Evolutionary conservation across 441 rosid genomes (phyloP).

Genomic region (Euphorbia celastroides): DNA sequence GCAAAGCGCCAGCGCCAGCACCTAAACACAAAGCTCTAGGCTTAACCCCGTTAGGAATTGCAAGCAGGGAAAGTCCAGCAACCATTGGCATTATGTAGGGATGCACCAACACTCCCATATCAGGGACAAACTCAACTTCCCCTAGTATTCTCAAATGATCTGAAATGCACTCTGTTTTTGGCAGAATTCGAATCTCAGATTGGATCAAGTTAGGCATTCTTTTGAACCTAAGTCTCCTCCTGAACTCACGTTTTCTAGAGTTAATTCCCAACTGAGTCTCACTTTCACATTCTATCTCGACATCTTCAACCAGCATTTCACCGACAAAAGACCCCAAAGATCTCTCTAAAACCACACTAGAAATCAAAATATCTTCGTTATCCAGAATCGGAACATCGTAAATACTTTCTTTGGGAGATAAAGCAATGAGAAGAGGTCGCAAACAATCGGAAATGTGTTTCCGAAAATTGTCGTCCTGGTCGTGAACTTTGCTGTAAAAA

Average conservation of each 20-base stretch:
- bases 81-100: slow-evolving; percentile 73
- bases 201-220: slow-evolving; percentile 83
- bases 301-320: slow-evolving; percentile 79
- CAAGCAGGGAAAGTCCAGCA: slow-evolving; percentile 55
- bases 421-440: slow-evolving; percentile 39
- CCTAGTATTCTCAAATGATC: slow-evolving; percentile 23
- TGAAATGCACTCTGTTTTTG: slow-evolving; percentile 15
- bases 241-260: slow-evolving; percentile 36
- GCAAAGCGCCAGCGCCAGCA: slow-evolving; percentile 84
- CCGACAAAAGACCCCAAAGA: slow-evolving; percentile 53
- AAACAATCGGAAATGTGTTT: slow-evolving; percentile 15
- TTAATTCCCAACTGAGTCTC: slow-evolving; percentile 37
- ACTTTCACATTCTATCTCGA: slow-evolving; percentile 52
- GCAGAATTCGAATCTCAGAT: slow-evolving; percentile 46
- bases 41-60: slow-evolving; percentile 21
- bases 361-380: slow-evolving; percentile 57
- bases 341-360: slow-evolving; percentile 44
- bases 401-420: slow-evolving; percentile 40
- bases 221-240: slow-evolving; percentile 84
- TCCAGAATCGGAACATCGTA: slow-evolving; percentile 45
- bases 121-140: slow-evolving; percentile 35
- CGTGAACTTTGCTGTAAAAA: slow-evolving; percentile 14
- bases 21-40: slow-evolving; percentile 73
- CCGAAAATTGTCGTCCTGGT: background rate
- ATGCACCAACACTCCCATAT: slow-evolving; percentile 53